Conservation (phyloP, 208 protist species). For the Tritrichomonas foetus region DNA sequence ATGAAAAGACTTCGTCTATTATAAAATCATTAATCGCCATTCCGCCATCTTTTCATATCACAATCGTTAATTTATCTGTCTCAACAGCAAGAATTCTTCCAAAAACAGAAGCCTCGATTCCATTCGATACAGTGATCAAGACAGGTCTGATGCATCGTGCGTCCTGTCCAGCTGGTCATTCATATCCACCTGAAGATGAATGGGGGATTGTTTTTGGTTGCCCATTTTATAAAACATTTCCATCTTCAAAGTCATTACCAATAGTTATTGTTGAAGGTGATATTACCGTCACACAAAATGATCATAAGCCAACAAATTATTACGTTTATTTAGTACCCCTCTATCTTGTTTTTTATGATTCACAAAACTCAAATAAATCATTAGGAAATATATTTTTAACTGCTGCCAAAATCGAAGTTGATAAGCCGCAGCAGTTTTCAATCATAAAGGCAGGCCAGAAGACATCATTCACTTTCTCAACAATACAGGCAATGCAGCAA, state of each 20-base stretch:
- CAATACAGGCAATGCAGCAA: neutral
- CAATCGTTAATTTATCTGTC: too few species aligned
- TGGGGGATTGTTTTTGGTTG: neutral
- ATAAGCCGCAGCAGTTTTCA: neutral
- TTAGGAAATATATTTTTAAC: neutral
- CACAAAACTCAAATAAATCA: neutral
- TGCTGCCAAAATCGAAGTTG: neutral
- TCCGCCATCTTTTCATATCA: too few species aligned
- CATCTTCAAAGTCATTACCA: neutral
- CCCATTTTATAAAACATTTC: neutral
- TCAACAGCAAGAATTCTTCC: too few species aligned
- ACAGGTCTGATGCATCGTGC: too few species aligned
- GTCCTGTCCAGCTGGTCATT: neutral
- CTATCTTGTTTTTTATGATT: neutral
- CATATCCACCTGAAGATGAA: slow-evolving; percentile 4
- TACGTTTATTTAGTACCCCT: neutral
- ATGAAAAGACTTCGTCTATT: too few species aligned
- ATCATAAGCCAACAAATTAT: neutral
- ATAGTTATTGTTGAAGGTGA: neutral
- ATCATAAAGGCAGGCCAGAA: neutral
- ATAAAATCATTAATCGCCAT: too few species aligned
- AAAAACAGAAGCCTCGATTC: too few species aligned
- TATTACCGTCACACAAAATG: neutral
- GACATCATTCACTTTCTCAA: neutral
- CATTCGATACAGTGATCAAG: too few species aligned